Evolutionary conservation across 2,329 filamentous ascomycete genomes (phyloP).

Genomic region (Trichoderma cornu-damae): DNA sequence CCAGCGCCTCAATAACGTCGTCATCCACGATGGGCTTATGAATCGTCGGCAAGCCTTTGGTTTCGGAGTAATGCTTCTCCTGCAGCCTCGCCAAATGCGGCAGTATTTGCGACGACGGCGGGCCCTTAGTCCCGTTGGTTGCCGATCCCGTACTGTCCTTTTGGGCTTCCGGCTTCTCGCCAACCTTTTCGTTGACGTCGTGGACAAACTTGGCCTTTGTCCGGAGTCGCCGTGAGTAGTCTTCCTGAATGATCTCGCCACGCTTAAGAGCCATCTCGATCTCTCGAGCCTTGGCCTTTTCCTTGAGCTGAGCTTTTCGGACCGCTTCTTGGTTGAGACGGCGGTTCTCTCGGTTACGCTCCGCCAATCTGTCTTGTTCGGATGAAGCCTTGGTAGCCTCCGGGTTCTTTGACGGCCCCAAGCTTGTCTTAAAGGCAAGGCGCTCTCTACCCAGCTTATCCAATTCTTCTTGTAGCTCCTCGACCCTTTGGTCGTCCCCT

Average conservation of each 20-base stretch:
- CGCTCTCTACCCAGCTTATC: conserved; percentile 62
- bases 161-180: conserved; percentile 45
- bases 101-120: conserved; percentile 41
- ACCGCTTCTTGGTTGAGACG: conserved; percentile 81
- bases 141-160: conserved; percentile 49
- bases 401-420: conserved; percentile 51
- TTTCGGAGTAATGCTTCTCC: conserved; percentile 49
- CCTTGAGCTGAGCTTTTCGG: conserved; percentile 82
- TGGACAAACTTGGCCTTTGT: conserved; percentile 65
- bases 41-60: conserved; percentile 60
- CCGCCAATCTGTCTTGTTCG: conserved; percentile 77
- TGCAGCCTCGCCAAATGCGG: conserved; percentile 52
- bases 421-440: conserved; percentile 65
- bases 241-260: conserved; percentile 56
- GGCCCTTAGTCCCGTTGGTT: conserved; percentile 47
- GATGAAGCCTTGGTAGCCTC: conserved; percentile 44
- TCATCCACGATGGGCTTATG: conserved; percentile 82
- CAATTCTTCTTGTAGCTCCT: conserved; percentile 54
- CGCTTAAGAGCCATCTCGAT: conserved; percentile 57
- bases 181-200: conserved; percentile 48
- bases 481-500: conserved; percentile 55
- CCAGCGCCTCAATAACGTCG: conserved; percentile 83
- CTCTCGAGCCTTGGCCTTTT: conserved; percentile 60
- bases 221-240: conserved; percentile 57
- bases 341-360: conserved; percentile 80